A percentile compares a stretch with the other conserved stretches of the same genome.
phyloP scores from a whole-genome alignment of 345 rosid species.

The Hibiscus tridactylites region DNA sequence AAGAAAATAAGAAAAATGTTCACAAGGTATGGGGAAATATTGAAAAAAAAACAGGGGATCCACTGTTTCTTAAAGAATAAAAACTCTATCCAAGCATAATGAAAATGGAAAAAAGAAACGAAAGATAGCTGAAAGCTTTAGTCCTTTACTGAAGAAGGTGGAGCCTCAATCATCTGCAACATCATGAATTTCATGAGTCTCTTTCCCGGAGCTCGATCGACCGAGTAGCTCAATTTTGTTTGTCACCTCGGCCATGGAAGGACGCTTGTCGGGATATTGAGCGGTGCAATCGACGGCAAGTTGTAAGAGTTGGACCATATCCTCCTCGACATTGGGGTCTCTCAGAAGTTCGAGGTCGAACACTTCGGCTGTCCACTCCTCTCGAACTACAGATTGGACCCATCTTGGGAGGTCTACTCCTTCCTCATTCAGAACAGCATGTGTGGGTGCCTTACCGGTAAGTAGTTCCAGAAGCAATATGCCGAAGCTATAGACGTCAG shows the following conservation, averaged over 20 bases:
- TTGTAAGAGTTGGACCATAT: conserved; percentile 31
- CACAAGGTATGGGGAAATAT: background rate
- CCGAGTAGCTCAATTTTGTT: conserved; percentile 50
- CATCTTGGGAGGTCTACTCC: conserved; percentile 1
- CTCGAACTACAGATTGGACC: conserved; percentile 52
- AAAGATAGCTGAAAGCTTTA: background rate
- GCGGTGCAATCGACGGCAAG: conserved; percentile 69
- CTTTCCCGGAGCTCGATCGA: conserved; percentile 19
- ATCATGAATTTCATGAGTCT: background rate
- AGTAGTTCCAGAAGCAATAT: background rate
- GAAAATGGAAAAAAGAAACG: background rate
- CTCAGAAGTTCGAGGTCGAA: conserved; percentile 78
- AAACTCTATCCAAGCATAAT: background rate
- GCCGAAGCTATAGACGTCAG: background rate
- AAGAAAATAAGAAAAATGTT: background rate
- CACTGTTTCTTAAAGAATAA: background rate
- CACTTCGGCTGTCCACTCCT: conserved; percentile 62
- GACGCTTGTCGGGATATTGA: conserved; percentile 71
- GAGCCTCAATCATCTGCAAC: background rate
- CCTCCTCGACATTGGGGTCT: conserved; percentile 66
- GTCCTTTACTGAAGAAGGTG: background rate
- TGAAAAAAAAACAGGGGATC: background rate
- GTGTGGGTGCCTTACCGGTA: background rate
- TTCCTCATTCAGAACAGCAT: background rate
- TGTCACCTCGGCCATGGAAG: conserved; percentile 63